A percentile compares a stretch with the other conserved stretches of the same genome.
These are phyloP conservation scores for Pseudogymnoascus sp. DNA, from an alignment of 2,329 filamentous ascomycete genomes.

Conservation along the genomic window DNA sequence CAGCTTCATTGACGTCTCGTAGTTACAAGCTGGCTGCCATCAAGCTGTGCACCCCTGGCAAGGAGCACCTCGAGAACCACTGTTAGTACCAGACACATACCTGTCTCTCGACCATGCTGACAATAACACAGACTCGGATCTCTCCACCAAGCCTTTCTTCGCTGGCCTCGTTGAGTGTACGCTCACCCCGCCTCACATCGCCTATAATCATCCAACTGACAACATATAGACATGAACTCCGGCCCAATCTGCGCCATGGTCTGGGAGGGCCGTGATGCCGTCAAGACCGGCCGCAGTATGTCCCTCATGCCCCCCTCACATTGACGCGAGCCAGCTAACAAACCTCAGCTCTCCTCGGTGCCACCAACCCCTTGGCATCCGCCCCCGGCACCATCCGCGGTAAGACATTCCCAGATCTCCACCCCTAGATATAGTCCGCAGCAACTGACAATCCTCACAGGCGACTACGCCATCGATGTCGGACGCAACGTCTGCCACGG, in stretches of 20 bases:
- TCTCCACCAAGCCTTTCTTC: slow-evolving; percentile 95
- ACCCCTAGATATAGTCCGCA: slow-evolving; percentile 37
- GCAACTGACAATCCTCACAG: slow-evolving; percentile 30
- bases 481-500: slow-evolving; percentile 99
- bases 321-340: slow-evolving; percentile 15
- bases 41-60: slow-evolving; percentile 82
- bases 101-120: slow-evolving; percentile 22
- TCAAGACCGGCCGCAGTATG: slow-evolving; percentile 93
- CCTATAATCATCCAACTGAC: slow-evolving; percentile 22
- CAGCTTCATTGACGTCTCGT: slow-evolving; percentile 14
- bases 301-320: slow-evolving; percentile 20
- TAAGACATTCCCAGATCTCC: slow-evolving; percentile 63
- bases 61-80: slow-evolving; percentile 97
- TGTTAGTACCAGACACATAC: slow-evolving; percentile 42
- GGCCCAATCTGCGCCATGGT: slow-evolving; percentile 99
- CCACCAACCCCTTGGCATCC: slow-evolving; percentile 95
- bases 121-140: slow-evolving; percentile 59
- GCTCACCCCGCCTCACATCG: slow-evolving; percentile 27
- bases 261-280: slow-evolving; percentile 97
- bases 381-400: slow-evolving; percentile 97
- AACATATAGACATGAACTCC: slow-evolving; percentile 74
- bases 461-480: slow-evolving; percentile 74
- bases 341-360: slow-evolving; percentile 72
- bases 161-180: slow-evolving; percentile 81
- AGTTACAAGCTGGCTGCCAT: slow-evolving; percentile 98